Evolutionary conservation across 768 basidiomycete species (phyloP), one percentile per base, ranked within the genome.

Genomic region (button mushroom (Agaricus bisporus)): DNA sequence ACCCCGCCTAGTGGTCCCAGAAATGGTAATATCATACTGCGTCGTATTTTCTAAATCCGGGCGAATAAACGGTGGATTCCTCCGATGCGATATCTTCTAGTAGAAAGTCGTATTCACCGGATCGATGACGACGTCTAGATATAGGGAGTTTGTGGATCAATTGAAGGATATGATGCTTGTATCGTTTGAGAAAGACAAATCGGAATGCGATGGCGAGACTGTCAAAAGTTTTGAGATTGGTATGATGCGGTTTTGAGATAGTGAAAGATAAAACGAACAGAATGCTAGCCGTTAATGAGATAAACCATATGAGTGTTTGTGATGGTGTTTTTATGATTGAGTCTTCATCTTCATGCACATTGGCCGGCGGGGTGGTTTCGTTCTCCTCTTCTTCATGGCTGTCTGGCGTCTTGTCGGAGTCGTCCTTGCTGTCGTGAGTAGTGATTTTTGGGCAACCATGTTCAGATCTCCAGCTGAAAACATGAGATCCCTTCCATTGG

Each of bases 401-500:
- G 0, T 39, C 39, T 12, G 26, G 53, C 3, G 14, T 45, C 11
- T 10, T 28, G 48, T 22, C 28, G 22, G 38, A 14, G n/a, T 32
- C 32, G 32, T 28, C 32, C 11, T 32, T 32, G 8, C 32, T 32
- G 11, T 32, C 25, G 4, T 32, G 46, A 8, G 35, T 18, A 2
- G 28, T 42, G 38, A 48, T n/a, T 15, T 43, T 14, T n/a, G 64
- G 63, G 47, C 66, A 67, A 7, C 61, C 65, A 22, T 66, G 41
- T 25, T 44, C 61, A 3, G 65, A 59, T 15, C 18, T 58, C 68
- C 66, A 66, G 8, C 58, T 60, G 51, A 65, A 66, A 0, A 61
- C 57, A 28, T 66, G 64, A 2, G 62, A 64, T 9, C 65, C 62
- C 37, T 66, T 68, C 50, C 60, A 66, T 12, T 53, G 54, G 57